Evolutionary conservation across 1,284 basidiomycete genomes (phyloP).

Genomic region (Laetiporus sulphureus): DNA sequence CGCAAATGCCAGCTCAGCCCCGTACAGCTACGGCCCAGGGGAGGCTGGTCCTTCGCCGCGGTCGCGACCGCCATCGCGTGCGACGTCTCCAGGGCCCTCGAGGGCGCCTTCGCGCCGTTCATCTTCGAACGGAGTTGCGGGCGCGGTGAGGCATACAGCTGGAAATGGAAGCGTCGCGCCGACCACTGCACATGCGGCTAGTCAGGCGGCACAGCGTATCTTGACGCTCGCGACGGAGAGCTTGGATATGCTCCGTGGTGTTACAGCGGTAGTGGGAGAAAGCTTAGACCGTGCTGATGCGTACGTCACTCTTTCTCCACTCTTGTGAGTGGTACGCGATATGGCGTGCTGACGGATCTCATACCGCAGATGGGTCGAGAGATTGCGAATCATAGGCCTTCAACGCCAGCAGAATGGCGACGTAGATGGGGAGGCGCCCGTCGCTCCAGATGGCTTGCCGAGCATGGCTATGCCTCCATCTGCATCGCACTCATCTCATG

Average conservation of each 20-base stretch:
- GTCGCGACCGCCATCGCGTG: constrained; percentile 28
- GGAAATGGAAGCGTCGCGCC: constrained; percentile 14
- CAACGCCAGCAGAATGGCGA: constrained; percentile 42
- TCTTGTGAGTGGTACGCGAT: constrained; percentile 2
- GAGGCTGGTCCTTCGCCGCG: constrained; percentile 23
- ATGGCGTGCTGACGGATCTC: neutral
- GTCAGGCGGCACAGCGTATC: constrained; percentile 74
- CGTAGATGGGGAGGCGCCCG: constrained; percentile 9
- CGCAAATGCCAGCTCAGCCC: constrained; percentile 17
- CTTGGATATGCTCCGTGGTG: constrained; percentile 84
- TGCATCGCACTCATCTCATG: constrained; percentile 5
- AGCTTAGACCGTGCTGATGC: constrained; percentile 84
- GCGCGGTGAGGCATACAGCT: neutral
- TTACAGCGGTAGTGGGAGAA: constrained; percentile 83
- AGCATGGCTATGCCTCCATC: neutral
- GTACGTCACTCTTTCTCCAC: constrained; percentile 41
- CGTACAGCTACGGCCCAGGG: constrained; percentile 24
- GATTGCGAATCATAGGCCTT: constrained; percentile 67
- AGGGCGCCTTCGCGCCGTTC: constrained; percentile 24
- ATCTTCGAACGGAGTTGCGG: constrained; percentile 16
- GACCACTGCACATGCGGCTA: constrained; percentile 49
- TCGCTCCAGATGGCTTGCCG: constrained; percentile 11
- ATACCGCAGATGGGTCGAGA: constrained; percentile 64
- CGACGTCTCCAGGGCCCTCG: constrained; percentile 19
- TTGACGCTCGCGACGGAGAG: constrained; percentile 85